Conservation (phyloP, 192 early-diverging fungal species). For the Coemansia aciculifera region DNA sequence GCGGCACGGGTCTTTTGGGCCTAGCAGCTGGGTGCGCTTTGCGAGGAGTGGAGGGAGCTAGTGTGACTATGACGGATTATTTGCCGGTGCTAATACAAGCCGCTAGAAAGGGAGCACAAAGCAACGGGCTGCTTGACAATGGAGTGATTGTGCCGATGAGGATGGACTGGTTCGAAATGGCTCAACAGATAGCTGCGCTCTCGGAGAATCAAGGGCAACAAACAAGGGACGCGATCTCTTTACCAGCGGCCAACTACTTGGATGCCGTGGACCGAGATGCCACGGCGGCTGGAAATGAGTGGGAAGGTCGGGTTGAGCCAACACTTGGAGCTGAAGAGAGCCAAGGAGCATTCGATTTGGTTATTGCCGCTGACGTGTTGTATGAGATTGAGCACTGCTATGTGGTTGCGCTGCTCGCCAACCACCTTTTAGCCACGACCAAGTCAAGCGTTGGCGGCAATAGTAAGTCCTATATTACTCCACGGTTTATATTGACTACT, state of each 20-base stretch:
- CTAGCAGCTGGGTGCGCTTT: constrained; percentile 4
- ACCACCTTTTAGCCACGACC: constrained; percentile 15
- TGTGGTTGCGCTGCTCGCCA: constrained; percentile 19
- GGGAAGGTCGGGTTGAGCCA: neutral
- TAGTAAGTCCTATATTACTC: neutral
- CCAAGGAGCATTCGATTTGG: constrained; percentile 13
- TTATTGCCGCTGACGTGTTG: constrained; percentile 29
- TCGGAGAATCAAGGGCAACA: neutral
- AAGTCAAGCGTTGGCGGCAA: neutral
- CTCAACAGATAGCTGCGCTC: neutral
- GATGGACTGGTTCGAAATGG: constrained; percentile 23
- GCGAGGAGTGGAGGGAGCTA: neutral
- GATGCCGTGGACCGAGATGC: constrained; percentile 9
- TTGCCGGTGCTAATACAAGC: constrained; percentile 20
- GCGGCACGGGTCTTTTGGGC: constrained; percentile 24
- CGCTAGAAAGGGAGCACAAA: neutral
- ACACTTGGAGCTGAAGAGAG: neutral
- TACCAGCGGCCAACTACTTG: constrained; percentile 8
- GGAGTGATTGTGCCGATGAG: neutral
- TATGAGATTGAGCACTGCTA: constrained; percentile 30
- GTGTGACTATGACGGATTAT: constrained; percentile 24
- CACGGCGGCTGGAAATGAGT: neutral
- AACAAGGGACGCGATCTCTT: neutral
- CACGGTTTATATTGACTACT: constrained; percentile 19
- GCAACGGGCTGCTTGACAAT: constrained; percentile 14